Evolutionary conservation across 768 basidiomycete species (phyloP), one percentile per base, ranked within the genome.

Genomic region (Suillus subaureus): DNA sequence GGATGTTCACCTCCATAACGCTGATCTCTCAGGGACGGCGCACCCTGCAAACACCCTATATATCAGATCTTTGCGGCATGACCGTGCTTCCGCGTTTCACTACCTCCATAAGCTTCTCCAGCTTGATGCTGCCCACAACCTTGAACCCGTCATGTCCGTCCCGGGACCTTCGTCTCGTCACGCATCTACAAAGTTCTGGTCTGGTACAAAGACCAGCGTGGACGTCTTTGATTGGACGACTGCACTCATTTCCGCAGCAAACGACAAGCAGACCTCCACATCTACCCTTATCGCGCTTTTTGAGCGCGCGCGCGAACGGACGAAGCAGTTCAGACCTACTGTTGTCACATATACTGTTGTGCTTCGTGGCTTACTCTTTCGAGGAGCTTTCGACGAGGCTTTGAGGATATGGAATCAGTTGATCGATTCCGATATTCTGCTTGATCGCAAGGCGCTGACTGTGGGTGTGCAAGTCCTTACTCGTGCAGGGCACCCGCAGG

Each of bases 281-380:
- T 54, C 70, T 40, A 69, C 66, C 12, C 77, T 87, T 21, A 68
- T 85, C 33, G 64, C 70, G 0, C 71, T 83, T 33, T 84, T 84
- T 68, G 66, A 77, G 23, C 73, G 75, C n/a, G 70, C 77, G 6
- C 72, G 70, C 3, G 66, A 70, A 18, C 67, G 66, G 42, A 72
- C 73, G n/a, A 68, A 51, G 56, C 62, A 71, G 23, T 75, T 83
- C 28, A 76, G 74, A 33, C 81, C 84, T 0, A 84, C 80, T 3
- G 75, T 81, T 15, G 82, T 78, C 0, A 82, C 87, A 0, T 84
- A 87, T 69, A 87, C 86, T 23, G 75, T 86, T 35, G 74, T 87
- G 64, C 79, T 91, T 47, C 82, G 82, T 37, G 88, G 84, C 1
- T 75, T 90, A 9, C 68, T 88, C 15, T 74, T 76, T 13, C 83